Conservation (phyloP, 768 basidiomycete genomes). For the Pleurotus tuber-regium region DNA sequence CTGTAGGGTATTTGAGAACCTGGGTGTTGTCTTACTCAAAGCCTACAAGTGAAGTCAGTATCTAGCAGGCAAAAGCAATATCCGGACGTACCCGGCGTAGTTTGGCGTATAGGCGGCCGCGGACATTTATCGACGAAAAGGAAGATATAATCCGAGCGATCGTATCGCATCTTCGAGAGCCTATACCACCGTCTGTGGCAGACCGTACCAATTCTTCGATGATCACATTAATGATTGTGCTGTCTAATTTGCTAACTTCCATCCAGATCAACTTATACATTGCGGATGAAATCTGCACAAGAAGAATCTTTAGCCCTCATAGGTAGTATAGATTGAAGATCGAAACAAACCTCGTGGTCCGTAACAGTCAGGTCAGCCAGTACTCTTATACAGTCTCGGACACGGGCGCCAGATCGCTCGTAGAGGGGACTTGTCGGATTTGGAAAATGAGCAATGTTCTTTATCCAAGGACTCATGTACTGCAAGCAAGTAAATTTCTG, state of each 20-base stretch:
- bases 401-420: constrained; percentile 68
- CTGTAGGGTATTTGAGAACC: constrained; percentile 57
- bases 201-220: constrained; percentile 79
- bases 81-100: constrained; percentile 63
- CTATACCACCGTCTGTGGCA: constrained; percentile 82
- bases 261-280: constrained; percentile 78
- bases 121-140: constrained; percentile 71
- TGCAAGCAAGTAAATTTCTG: constrained; percentile 74
- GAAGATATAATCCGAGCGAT: constrained; percentile 73
- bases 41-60: constrained; percentile 38
- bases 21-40: constrained; percentile 68
- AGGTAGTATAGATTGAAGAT: neutral
- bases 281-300: constrained; percentile 55
- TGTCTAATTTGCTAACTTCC: constrained; percentile 70
- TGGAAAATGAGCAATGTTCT: constrained; percentile 69
- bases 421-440: constrained; percentile 68
- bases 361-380: constrained; percentile 72
- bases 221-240: constrained; percentile 64
- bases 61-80: neutral
- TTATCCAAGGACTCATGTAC: constrained; percentile 88
- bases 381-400: constrained; percentile 80
- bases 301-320: constrained; percentile 8
- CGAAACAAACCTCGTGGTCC: constrained; percentile 60
- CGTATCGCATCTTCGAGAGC: constrained; percentile 70
- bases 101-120: constrained; percentile 75